phyloP scores from a whole-genome alignment of 768 basidiomycete genomes.

The Sporobolomyces roseus region DNA sequence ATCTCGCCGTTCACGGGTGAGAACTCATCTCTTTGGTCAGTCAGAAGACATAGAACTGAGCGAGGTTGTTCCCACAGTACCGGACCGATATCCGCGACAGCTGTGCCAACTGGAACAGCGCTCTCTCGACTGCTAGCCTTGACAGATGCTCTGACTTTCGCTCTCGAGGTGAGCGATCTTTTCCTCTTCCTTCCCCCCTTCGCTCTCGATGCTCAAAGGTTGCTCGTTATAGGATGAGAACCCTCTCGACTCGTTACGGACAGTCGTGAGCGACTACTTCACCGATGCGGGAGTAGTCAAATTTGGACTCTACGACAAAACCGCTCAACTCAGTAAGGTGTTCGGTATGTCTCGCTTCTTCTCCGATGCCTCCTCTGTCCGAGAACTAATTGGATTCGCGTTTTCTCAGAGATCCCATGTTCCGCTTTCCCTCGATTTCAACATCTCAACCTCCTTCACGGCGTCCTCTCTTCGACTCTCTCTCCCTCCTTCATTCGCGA shows the following conservation, averaged over 20 bases:
- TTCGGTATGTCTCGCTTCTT: constrained; percentile 22
- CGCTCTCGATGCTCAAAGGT: not conserved
- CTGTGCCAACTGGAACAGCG: constrained; percentile 11
- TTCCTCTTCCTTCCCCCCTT: no score
- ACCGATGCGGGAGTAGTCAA: constrained; percentile 39
- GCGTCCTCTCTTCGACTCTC: constrained; percentile 15
- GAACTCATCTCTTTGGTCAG: not conserved
- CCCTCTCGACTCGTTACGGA: constrained; percentile 23
- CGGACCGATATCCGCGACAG: constrained; percentile 34
- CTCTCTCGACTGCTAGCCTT: constrained; percentile 16
- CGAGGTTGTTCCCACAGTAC: constrained; percentile 1
- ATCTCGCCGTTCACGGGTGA: constrained; percentile 30
- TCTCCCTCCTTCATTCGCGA: constrained; percentile 29
- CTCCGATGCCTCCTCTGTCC: not conserved
- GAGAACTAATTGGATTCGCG: not conserved
- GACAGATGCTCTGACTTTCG: constrained; percentile 23
- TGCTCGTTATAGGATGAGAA: constrained; percentile 11
- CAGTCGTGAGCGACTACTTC: constrained; percentile 30
- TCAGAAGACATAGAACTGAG: not conserved
- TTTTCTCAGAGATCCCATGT: constrained; percentile 36
- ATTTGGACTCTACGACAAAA: constrained; percentile 32
- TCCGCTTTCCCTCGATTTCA: constrained; percentile 39
- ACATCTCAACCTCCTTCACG: constrained; percentile 35
- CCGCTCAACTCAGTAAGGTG: constrained; percentile 25
- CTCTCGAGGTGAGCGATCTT: constrained; percentile 26